Conservation (phyloP, 2,329 filamentous ascomycete species). For the Chrysoporthe puriensis region DNA sequence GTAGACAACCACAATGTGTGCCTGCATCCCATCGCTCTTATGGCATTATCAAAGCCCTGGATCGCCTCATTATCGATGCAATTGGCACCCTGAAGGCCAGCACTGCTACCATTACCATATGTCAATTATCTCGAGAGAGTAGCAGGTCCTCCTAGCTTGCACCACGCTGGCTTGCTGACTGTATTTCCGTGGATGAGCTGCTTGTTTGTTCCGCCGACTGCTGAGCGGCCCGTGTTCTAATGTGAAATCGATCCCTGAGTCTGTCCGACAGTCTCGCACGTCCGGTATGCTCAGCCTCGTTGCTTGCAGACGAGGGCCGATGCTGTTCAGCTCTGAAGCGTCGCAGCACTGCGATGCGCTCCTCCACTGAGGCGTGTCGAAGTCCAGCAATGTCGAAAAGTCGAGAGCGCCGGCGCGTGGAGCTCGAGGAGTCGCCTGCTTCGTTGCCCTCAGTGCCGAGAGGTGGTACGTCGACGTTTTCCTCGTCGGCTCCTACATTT, state of each 20-base stretch:
- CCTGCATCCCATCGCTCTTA: conserved; percentile 1
- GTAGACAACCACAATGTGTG: neutral
- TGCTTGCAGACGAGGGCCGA: conserved; percentile 19
- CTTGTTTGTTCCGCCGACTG: conserved; percentile 18
- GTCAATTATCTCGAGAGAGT: neutral
- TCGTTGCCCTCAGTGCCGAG: conserved; percentile 45
- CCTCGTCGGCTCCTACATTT: conserved; percentile 29
- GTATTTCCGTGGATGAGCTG: conserved; percentile 9
- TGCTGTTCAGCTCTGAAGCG: conserved; percentile 50
- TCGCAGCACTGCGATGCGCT: conserved; percentile 64
- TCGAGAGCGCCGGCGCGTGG: conserved; percentile 51
- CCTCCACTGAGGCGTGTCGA: conserved; percentile 61
- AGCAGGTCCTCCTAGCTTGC: conserved; percentile 5
- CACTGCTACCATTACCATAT: neutral
- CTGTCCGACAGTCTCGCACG: conserved; percentile 52
- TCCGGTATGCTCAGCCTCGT: conserved; percentile 41
- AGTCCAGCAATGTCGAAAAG: conserved; percentile 61
- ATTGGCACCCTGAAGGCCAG: neutral
- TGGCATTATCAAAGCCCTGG: conserved; percentile 9
- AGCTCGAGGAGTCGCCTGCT: conserved; percentile 37
- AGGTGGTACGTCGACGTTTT: conserved; percentile 43
- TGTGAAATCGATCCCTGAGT: conserved; percentile 57
- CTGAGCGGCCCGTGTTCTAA: conserved; percentile 48
- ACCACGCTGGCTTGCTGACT: conserved; percentile 9
- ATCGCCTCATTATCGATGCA: conserved; percentile 3